Conservation (phyloP, 2,329 filamentous ascomycete species). For the Colletotrichum chrysophilum region DNA sequence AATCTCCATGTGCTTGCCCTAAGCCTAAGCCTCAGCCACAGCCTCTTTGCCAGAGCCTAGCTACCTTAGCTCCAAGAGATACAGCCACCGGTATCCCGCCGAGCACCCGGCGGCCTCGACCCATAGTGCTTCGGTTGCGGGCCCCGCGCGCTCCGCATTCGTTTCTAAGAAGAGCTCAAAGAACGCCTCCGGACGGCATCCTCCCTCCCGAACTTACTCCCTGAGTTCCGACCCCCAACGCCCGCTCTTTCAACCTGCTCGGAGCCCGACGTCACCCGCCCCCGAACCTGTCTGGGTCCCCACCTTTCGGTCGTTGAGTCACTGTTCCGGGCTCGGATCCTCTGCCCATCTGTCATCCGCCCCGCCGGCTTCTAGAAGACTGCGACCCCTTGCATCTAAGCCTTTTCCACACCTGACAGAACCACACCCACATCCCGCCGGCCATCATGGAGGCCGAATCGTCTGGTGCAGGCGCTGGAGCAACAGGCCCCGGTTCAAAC, state of each 20-base stretch:
- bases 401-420: not conserved
- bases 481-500: not conserved
- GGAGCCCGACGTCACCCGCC: not conserved
- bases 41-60: not conserved
- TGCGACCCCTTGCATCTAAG: not conserved
- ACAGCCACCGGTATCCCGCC: not conserved
- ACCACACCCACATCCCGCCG: not conserved
- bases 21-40: not conserved
- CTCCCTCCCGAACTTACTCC: not conserved
- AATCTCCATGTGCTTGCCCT: not conserved
- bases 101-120: not conserved
- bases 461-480: not conserved
- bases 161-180: conserved; percentile 1
- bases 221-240: not conserved
- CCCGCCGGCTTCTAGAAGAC: not conserved
- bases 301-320: not conserved
- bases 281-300: not conserved
- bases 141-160: conserved; percentile 6
- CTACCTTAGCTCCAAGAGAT: not conserved
- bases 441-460: conserved; percentile 3
- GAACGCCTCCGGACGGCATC: not conserved
- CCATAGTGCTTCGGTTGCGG: not conserved
- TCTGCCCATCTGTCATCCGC: not conserved
- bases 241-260: not conserved
- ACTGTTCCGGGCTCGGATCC: not conserved